Conservation (phyloP, 169 alveolate species). For the Babesia gibsoni region DNA sequence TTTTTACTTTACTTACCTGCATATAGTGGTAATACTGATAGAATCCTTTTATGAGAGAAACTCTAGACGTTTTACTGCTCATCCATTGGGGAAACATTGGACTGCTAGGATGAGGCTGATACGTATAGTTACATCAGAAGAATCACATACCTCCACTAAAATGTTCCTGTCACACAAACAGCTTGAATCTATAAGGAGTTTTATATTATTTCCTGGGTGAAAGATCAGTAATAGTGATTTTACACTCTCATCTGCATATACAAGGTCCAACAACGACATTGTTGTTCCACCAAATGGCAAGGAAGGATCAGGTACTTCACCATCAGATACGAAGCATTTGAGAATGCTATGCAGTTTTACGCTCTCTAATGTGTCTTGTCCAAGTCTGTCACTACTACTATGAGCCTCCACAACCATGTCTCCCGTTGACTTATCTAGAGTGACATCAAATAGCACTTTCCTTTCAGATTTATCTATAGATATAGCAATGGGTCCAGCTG, state of each 20-base stretch:
- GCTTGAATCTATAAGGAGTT: conserved; percentile 17
- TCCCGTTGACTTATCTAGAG: conserved; percentile 16
- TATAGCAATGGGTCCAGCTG: not conserved
- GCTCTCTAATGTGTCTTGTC: not conserved
- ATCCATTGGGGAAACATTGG: conserved; percentile 62
- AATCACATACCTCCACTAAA: conserved; percentile 33
- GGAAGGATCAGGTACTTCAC: not conserved
- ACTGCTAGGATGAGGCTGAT: conserved; percentile 41
- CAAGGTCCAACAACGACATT: conserved; percentile 14
- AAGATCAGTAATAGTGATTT: not conserved
- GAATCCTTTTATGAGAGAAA: conserved; percentile 47
- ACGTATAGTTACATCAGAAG: not conserved
- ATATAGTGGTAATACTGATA: conserved; percentile 71
- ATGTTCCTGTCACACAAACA: conserved; percentile 11
- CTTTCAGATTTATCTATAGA: not conserved
- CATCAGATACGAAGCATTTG: conserved; percentile 3
- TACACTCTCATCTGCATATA: not conserved
- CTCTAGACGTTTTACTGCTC: conserved; percentile 40
- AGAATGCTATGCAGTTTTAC: not conserved
- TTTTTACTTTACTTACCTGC: conserved; percentile 12
- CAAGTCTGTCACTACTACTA: not conserved
- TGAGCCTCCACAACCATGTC: not conserved
- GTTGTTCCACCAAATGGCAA: conserved; percentile 50
- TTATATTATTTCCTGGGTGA: conserved; percentile 2
- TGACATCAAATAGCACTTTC: not conserved